Base-by-base conservation (phyloP, 2,329 filamentous ascomycete genomes). In the Teratosphaeria nubilosa region DNA sequence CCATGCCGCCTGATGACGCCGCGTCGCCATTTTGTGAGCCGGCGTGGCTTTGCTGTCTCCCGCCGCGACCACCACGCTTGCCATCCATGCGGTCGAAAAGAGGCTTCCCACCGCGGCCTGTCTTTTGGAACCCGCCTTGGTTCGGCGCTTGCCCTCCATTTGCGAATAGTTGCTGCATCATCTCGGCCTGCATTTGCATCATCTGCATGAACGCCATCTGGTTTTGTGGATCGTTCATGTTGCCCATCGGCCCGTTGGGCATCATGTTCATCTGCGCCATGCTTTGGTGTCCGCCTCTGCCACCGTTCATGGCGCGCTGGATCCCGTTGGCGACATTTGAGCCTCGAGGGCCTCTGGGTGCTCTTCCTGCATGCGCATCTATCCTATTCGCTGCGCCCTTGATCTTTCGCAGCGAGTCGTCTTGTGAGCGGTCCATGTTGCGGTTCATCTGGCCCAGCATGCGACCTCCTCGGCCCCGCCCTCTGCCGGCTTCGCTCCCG, bases 361-460 rank as follows among this genome's bases (percentile, higher is more conserved):
- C 84, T 63, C 90, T 84, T 34, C 76, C 77, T 65, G 71, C 67
- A 62, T 95, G 90, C 13, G 86, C 82, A 71, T 91, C 91, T 73
- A 97, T 90, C 60, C 92, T 83, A 63, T 91, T 90, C 64, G 83
- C 83, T 48, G 83, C 82, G 56, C 77, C 77, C 68, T 88, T 87
- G 51, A 94, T 86, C 57, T 90, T 87, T 73, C 95, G 91, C 59
- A 96, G 81, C 16, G 66, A 66, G 56, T 70, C 67, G 65, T 96
- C 91, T 64, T 79, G 78, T 37, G 81, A 79, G 62, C 92, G 86
- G 67, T 95, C 90, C 83, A 96, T 86, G 14, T 86, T 84, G 68
- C 89, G 89, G 57, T 70, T 69, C 64, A 71, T 63, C 65, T 96
- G 90, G 54, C 90, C 90, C 58, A 96, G 80, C 79, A 96, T 85